Conservation (phyloP, 257 asterid species). For the Rauvolfia tetraphylla region DNA sequence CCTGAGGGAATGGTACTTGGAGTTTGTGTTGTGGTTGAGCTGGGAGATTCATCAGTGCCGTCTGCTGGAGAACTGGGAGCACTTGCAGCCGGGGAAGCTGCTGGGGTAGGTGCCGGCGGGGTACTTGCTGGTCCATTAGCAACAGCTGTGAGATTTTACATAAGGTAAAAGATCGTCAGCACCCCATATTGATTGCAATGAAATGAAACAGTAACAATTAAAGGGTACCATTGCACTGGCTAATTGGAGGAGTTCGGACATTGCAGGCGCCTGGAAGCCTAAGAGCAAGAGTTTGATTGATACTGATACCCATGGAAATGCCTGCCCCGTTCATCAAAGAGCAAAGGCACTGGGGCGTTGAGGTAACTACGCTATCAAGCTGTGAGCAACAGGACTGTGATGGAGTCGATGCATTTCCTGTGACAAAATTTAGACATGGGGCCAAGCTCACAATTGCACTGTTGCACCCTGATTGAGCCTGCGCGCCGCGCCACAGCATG, state of each 20-base stretch:
- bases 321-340: slow-evolving; percentile 32
- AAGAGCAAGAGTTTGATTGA: slow-evolving; percentile 54
- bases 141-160: slow-evolving; percentile 12
- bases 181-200: not conserved
- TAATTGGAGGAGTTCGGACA: slow-evolving; percentile 49
- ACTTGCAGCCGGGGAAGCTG: no score
- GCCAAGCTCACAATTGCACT: slow-evolving; percentile 38
- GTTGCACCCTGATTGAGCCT: slow-evolving; percentile 45
- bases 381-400: slow-evolving; percentile 52
- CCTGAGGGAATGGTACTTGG: slow-evolving; percentile 25
- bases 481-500: slow-evolving; percentile 16
- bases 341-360: slow-evolving; percentile 58
- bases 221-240: slow-evolving; percentile 42
- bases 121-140: slow-evolving; percentile 35
- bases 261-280: slow-evolving; percentile 46
- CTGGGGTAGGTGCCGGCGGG: slow-evolving; percentile 30
- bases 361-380: slow-evolving; percentile 34
- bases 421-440: slow-evolving; percentile 52
- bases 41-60: not conserved
- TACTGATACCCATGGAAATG: slow-evolving; percentile 34
- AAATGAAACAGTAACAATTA: not conserved
- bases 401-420: slow-evolving; percentile 49
- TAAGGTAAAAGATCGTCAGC: not conserved
- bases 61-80: slow-evolving; percentile 32
- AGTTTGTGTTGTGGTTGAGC: slow-evolving; percentile 20